A percentile compares a stretch with the other conserved stretches of the same genome.
Conservation (phyloP, 768 basidiomycete genomes). For the Termitomyces sp. region DNA sequence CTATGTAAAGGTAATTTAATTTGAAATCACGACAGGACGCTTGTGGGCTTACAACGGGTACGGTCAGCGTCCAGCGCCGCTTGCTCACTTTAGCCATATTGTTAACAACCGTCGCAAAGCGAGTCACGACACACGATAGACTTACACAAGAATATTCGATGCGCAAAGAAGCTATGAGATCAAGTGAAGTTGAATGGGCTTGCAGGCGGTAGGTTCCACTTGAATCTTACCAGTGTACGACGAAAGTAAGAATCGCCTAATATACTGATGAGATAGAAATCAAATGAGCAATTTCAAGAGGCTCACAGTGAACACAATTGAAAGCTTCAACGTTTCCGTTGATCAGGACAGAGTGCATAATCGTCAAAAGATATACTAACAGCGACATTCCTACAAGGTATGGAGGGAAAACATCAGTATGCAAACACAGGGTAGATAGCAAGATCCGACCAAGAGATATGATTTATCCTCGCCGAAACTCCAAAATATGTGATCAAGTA, state of each 20-base stretch:
- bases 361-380: constrained; percentile 1
- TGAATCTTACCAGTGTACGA: constrained; percentile 31
- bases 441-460: background rate
- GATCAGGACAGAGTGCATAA: background rate
- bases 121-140: background rate
- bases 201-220: background rate
- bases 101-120: background rate
- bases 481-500: background rate
- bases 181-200: background rate
- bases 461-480: background rate
- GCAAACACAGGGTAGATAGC: background rate
- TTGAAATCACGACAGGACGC: background rate
- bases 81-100: constrained; percentile 14
- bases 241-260: constrained; percentile 33
- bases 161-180: constrained; percentile 24
- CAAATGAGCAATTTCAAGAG: background rate
- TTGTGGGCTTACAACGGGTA: constrained; percentile 15
- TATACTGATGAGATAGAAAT: background rate
- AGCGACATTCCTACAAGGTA: constrained; percentile 12
- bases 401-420: background rate
- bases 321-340: constrained; percentile 2
- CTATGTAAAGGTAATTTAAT: constrained; percentile 1
- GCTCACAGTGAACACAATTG: constrained; percentile 22
- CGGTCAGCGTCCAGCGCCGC: constrained; percentile 15
- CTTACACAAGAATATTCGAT: constrained; percentile 25